Evolutionary conservation across 2,329 filamentous ascomycete genomes (phyloP).

Genomic region (Alternaria postmessia): DNA sequence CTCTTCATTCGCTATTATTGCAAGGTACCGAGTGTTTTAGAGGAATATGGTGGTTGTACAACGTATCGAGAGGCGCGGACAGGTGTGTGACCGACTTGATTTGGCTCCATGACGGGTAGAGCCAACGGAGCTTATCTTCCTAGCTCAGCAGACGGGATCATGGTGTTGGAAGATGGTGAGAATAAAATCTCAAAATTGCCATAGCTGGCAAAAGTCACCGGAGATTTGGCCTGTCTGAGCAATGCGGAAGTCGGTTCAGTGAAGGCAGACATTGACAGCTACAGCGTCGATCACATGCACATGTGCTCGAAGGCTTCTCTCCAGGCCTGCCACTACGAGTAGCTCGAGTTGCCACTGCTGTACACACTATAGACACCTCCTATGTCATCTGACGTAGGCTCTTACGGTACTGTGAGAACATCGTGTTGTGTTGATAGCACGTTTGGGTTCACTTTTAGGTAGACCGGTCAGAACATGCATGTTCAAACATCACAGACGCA

Average conservation of each 20-base stretch:
- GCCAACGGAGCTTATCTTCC: background rate
- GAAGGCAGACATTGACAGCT: slow-evolving; percentile 1
- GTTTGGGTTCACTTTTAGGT: slow-evolving; percentile 20
- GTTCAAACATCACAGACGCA: slow-evolving; percentile 22
- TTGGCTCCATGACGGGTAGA: slow-evolving; percentile 14
- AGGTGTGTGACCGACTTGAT: slow-evolving; percentile 8
- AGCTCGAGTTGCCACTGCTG: slow-evolving; percentile 1
- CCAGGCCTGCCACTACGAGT: background rate
- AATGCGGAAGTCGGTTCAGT: slow-evolving; percentile 5
- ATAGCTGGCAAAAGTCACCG: background rate
- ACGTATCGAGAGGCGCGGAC: slow-evolving; percentile 15
- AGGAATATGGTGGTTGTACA: background rate
- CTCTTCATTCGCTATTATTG: background rate
- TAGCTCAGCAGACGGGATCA: slow-evolving; percentile 16
- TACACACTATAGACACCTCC: background rate
- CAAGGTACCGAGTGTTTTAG: background rate
- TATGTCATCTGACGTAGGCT: background rate
- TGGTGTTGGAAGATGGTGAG: slow-evolving; percentile 19
- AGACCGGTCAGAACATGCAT: slow-evolving; percentile 27
- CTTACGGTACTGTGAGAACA: background rate
- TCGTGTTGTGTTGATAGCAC: slow-evolving; percentile 1
- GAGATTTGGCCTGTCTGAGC: slow-evolving; percentile 16
- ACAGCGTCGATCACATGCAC: slow-evolving; percentile 1
- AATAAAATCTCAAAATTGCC: slow-evolving; percentile 8
- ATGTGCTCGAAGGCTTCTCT: background rate